These are phyloP conservation scores for Phycomyces nitens DNA, from an alignment of 192 early-diverging fungal species.

Conservation along the genomic window DNA sequence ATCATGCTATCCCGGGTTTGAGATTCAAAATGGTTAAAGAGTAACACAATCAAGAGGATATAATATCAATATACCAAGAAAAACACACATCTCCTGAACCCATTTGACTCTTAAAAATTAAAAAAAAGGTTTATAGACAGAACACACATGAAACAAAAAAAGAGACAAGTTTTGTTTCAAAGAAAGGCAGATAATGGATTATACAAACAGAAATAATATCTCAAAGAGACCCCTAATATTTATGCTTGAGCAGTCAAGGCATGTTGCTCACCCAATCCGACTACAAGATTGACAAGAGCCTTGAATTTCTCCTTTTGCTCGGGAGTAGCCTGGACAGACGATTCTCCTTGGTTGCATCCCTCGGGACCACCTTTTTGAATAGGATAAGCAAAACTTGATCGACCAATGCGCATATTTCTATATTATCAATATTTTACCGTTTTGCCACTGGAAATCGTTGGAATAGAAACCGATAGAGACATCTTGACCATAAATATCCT, in stretches of 20 bases:
- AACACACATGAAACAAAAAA: too few species aligned
- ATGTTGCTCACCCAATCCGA: conserved; percentile 18
- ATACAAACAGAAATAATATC: not conserved
- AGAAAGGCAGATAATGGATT: not conserved
- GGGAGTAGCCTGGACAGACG: conserved; percentile 23
- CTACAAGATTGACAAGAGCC: conserved; percentile 13
- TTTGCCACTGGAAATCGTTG: conserved; percentile 37
- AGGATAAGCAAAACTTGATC: too few species aligned
- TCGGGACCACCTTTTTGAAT: conserved; percentile 37
- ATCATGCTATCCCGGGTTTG: too few species aligned
- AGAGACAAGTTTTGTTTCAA: too few species aligned
- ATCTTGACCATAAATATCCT: conserved; percentile 38
- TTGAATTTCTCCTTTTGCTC: conserved; percentile 34
- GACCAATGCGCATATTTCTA: not conserved
- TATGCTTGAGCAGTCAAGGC: conserved; percentile 14
- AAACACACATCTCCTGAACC: too few species aligned
- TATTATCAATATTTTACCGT: too few species aligned
- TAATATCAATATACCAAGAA: too few species aligned
- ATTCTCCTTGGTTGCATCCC: conserved; percentile 21
- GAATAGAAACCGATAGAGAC: conserved; percentile 27
- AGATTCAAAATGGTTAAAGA: too few species aligned
- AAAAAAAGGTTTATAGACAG: too few species aligned
- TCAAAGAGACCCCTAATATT: not conserved
- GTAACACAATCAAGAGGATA: too few species aligned
- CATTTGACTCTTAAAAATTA: too few species aligned